phyloP scores from a whole-genome alignment of 805 yeast genomes.

The Wickerhamomyces rabaulensis region DNA sequence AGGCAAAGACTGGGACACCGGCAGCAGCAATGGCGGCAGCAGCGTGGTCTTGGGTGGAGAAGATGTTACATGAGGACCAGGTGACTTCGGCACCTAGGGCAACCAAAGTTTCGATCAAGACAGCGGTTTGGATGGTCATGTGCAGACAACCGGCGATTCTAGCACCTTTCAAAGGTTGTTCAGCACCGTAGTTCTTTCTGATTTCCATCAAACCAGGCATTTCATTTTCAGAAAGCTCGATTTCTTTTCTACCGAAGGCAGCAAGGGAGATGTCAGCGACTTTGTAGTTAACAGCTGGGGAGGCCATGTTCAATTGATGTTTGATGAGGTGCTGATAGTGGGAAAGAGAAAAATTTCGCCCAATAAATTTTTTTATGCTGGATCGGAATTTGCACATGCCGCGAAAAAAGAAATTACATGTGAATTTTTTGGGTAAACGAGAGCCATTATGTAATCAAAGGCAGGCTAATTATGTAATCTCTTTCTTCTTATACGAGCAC shows the following conservation, averaged over 20 bases:
- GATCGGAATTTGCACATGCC: not conserved
- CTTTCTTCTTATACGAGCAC: not conserved
- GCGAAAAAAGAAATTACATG: not conserved
- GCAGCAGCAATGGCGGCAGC: conserved; percentile 99
- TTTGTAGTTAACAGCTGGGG: conserved; percentile 74
- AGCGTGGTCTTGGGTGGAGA: conserved; percentile 99
- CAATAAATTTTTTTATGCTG: not conserved
- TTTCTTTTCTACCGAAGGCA: conserved; percentile 99
- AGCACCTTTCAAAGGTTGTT: conserved; percentile 96
- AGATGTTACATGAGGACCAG: conserved; percentile 99
- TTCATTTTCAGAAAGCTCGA: conserved; percentile 97
- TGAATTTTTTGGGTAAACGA: too few species aligned
- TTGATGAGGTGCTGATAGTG: not conserved
- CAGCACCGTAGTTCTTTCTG: conserved; percentile 84
- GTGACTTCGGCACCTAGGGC: conserved; percentile 99
- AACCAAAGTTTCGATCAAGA: conserved; percentile 92
- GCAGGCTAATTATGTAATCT: not conserved
- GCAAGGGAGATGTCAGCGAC: conserved; percentile 98
- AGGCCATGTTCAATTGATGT: conserved; percentile 34
- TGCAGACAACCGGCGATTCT: conserved; percentile 98
- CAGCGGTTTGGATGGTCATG: conserved; percentile 99
- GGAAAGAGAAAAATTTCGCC: not conserved
- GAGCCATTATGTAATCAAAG: too few species aligned
- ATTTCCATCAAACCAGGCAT: conserved; percentile 99
- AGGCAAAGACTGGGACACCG: conserved; percentile 98